These are phyloP conservation scores for Russula dissimulans DNA, from an alignment of 768 basidiomycete species.

Conservation along the genomic window DNA sequence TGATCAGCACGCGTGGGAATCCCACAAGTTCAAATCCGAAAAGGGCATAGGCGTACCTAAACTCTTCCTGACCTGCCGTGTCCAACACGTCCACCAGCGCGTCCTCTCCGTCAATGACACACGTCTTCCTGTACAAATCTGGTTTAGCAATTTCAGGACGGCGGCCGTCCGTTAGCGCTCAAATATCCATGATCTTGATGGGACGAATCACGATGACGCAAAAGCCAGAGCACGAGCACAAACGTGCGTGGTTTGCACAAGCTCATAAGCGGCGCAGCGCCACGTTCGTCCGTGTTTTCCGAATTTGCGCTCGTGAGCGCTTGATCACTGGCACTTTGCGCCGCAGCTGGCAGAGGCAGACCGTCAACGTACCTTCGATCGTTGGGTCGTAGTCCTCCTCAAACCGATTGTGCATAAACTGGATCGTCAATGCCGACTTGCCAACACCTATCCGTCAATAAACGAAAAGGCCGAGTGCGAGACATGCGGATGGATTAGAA, in stretches of 20 bases:
- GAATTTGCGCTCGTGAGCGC: neutral
- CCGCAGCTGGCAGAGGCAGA: no score
- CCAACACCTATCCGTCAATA: conserved; percentile 42
- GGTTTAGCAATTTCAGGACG: no score
- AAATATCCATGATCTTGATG: no score
- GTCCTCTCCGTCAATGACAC: conserved; percentile 94
- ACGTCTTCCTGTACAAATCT: conserved; percentile 97
- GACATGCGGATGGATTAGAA: neutral
- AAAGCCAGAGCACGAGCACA: neutral
- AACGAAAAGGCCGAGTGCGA: neutral
- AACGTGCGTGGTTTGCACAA: conserved; percentile 2
- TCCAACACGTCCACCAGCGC: conserved; percentile 93
- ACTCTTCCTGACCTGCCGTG: conserved; percentile 97
- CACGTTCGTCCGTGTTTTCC: neutral
- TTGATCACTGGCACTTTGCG: neutral
- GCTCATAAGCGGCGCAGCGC: neutral
- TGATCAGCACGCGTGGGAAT: no score
- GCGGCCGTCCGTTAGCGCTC: neutral
- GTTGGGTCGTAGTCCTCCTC: conserved; percentile 93
- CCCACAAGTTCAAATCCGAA: neutral
- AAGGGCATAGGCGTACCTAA: conserved; percentile 45
- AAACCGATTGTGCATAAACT: conserved; percentile 94
- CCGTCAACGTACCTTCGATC: conserved; percentile 58
- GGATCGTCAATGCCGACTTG: conserved; percentile 92
- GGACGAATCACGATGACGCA: conserved; percentile 9